A percentile compares a stretch with the other conserved stretches of the same genome.
Evolutionary conservation across 225 moss, liverwort and hornwort species (phyloP).

Genomic region (Asterella californica): DNA sequence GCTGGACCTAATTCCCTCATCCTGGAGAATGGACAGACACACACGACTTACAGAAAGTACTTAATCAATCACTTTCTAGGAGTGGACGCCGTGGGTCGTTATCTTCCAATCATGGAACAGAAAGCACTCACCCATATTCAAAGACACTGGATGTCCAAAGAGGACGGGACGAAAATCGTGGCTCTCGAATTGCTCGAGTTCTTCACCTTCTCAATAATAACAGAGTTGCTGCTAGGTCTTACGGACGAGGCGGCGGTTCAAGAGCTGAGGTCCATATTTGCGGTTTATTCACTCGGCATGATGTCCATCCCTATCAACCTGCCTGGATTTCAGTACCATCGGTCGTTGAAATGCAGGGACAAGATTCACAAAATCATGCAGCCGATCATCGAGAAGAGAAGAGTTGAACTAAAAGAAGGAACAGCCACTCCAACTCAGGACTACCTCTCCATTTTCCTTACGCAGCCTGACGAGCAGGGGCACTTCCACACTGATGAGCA

Average conservation of each 20-base stretch:
- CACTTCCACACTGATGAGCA: conserved; percentile 4
- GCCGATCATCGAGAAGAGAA: background rate
- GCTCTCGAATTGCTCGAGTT: background rate
- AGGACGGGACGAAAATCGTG: background rate
- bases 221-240: background rate
- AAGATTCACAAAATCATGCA: conserved; percentile 5
- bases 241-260: background rate
- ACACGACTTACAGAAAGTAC: background rate
- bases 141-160: background rate
- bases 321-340: conserved; percentile 8
- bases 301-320: background rate
- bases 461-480: background rate
- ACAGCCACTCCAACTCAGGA: background rate
- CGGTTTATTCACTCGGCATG: background rate
- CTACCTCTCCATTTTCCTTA: conserved; percentile 2
- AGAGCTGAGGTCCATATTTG: background rate
- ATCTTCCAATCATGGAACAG: conserved; percentile 9
- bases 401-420: conserved; percentile 12
- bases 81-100: background rate
- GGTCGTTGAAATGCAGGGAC: background rate
- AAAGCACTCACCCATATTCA: background rate
- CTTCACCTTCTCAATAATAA: conserved; percentile 1
- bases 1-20: background rate
- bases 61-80: background rate
- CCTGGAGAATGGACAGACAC: background rate